These are phyloP conservation scores for Pyrenochaeta sp. DNA, from an alignment of 2,329 filamentous ascomycete genomes.

Conservation along the genomic window DNA sequence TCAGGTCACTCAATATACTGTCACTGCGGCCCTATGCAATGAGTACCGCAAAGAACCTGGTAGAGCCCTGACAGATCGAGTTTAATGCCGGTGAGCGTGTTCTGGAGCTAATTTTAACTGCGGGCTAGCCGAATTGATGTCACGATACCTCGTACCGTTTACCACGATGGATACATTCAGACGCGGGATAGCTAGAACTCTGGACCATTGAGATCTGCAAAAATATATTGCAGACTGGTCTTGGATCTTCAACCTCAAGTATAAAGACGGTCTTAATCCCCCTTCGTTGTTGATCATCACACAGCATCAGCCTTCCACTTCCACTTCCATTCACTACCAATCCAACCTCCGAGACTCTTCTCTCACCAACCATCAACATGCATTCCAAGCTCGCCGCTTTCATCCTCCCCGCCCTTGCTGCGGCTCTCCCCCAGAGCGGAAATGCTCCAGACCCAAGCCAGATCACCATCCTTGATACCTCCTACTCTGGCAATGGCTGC, in stretches of 20 bases:
- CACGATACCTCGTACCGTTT: slow-evolving; percentile 23
- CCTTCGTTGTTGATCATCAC: slow-evolving; percentile 28
- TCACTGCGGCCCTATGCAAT: slow-evolving; percentile 24
- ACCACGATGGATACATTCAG: slow-evolving; percentile 15
- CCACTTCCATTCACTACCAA: slow-evolving; percentile 11
- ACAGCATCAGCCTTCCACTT: slow-evolving; percentile 32
- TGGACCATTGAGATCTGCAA: slow-evolving; percentile 3
- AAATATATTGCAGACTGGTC: slow-evolving; percentile 2
- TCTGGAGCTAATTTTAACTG: slow-evolving; percentile 33
- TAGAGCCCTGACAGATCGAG: slow-evolving; percentile 21
- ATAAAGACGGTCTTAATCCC: slow-evolving; percentile 31
- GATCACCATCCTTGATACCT: slow-evolving; percentile 39
- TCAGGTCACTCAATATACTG: slow-evolving; percentile 33
- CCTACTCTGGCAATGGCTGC: slow-evolving; percentile 45
- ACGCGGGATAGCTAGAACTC: slow-evolving; percentile 22
- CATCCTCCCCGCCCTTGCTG: slow-evolving; percentile 37
- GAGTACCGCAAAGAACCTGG: slow-evolving; percentile 19
- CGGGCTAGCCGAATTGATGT: slow-evolving; percentile 22
- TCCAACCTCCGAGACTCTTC: slow-evolving; percentile 2
- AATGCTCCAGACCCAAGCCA: slow-evolving; percentile 26
- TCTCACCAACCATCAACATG: slow-evolving; percentile 28
- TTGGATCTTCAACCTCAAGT: slow-evolving; percentile 10
- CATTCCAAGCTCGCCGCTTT: slow-evolving; percentile 38
- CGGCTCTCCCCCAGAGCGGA: slow-evolving; percentile 28
- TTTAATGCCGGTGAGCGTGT: slow-evolving; percentile 26